A percentile compares a stretch with the other conserved stretches of the same genome.
These are phyloP conservation scores for Gentiana straminea DNA, from an alignment of 257 asterid genomes.

Conservation along the genomic window DNA sequence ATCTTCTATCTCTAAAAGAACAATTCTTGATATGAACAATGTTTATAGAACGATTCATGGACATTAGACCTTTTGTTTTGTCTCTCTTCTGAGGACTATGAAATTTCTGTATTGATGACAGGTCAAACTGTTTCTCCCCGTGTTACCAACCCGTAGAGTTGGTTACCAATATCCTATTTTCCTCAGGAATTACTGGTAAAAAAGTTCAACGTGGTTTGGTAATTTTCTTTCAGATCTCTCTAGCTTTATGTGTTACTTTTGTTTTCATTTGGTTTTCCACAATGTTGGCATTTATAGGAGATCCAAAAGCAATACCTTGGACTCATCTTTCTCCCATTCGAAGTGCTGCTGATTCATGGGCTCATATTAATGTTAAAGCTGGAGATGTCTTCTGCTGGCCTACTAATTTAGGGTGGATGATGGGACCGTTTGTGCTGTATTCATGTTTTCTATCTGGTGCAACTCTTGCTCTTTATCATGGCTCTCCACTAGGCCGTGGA, in stretches of 20 bases:
- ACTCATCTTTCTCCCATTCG: slow-evolving; percentile 88
- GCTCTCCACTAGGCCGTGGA: slow-evolving; percentile 75
- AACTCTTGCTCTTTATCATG: slow-evolving; percentile 91
- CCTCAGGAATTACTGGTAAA: slow-evolving; percentile 92
- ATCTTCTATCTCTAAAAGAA: background rate
- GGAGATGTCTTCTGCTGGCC: slow-evolving; percentile 92
- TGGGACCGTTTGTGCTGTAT: slow-evolving; percentile 69
- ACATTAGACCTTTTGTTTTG: background rate
- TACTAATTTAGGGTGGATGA: slow-evolving; percentile 94
- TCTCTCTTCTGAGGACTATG: background rate
- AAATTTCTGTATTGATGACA: slow-evolving; percentile 22
- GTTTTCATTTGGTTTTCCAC: background rate
- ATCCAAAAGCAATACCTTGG: slow-evolving; percentile 97
- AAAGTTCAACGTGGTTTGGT: background rate
- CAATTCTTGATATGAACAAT: slow-evolving; percentile 1
- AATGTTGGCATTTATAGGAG: slow-evolving; percentile 39
- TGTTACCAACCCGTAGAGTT: slow-evolving; percentile 57
- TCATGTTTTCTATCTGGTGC: slow-evolving; percentile 78
- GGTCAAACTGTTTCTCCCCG: slow-evolving; percentile 49
- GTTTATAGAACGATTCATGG: background rate
- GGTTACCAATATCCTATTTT: slow-evolving; percentile 70
- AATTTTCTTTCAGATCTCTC: background rate
- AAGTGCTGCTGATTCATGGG: slow-evolving; percentile 77
- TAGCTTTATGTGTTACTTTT: background rate
- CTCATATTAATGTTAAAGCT: slow-evolving; percentile 37